A percentile compares a stretch with the other conserved stretches of the same genome.
These are phyloP conservation scores for Agaricus subrufescens DNA, from an alignment of 768 basidiomycete species.

Conservation along the genomic window DNA sequence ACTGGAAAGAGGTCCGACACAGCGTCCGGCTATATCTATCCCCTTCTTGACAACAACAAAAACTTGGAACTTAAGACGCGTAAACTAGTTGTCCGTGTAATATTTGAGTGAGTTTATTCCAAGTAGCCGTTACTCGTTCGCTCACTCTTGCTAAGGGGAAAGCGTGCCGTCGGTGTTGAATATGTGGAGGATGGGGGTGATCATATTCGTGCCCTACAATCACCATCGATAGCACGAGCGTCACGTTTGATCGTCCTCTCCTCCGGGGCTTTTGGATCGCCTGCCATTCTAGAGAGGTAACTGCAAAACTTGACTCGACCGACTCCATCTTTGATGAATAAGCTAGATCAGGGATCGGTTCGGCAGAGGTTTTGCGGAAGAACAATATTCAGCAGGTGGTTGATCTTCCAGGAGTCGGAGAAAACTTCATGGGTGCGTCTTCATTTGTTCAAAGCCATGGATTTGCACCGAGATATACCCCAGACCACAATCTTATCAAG, in stretches of 20 bases:
- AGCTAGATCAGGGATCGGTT: constrained; percentile 50
- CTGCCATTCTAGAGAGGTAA: constrained; percentile 46
- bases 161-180: constrained; percentile 48
- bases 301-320: too few relatives aligned
- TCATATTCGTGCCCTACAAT: constrained; percentile 17
- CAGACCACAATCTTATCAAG: constrained; percentile 38
- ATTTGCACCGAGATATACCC: not conserved
- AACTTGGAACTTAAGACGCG: constrained; percentile 37
- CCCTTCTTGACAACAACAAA: constrained; percentile 30
- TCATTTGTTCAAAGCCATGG: not conserved
- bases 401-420: constrained; percentile 74
- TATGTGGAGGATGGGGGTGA: constrained; percentile 34
- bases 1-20: constrained; percentile 55
- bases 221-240: constrained; percentile 26
- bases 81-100: constrained; percentile 41
- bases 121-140: not conserved
- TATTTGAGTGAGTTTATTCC: constrained; percentile 37
- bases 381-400: constrained; percentile 45
- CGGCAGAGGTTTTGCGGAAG: constrained; percentile 37
- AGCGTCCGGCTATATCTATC: constrained; percentile 49
- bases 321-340: not conserved
- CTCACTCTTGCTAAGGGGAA: constrained; percentile 21
- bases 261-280: constrained; percentile 52
- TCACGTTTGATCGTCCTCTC: constrained; percentile 45
- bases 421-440: constrained; percentile 50